These are phyloP conservation scores for Styphnolobium japonicum DNA, from an alignment of 306 rosid genomes.

Conservation along the genomic window DNA sequence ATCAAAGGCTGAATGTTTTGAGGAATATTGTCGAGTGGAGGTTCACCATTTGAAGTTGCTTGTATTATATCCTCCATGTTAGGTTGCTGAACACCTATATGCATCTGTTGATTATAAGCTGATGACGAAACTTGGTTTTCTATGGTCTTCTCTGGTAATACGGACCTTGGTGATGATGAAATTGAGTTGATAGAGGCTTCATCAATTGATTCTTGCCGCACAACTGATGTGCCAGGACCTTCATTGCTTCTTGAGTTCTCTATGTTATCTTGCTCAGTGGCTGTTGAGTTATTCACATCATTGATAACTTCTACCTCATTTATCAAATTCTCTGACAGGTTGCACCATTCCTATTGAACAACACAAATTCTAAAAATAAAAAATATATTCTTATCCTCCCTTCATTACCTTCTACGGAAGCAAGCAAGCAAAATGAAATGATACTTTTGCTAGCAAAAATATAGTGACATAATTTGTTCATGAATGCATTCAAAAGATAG, in stretches of 20 bases:
- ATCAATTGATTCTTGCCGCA: constrained; percentile 35
- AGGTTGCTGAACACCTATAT: constrained; percentile 3
- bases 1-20: not conserved
- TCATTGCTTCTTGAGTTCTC: constrained; percentile 32
- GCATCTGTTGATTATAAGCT: constrained; percentile 13
- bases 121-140: constrained; percentile 29
- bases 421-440: not conserved
- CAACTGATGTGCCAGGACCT: constrained; percentile 20
- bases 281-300: constrained; percentile 7
- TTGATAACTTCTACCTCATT: constrained; percentile 11
- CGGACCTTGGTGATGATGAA: constrained; percentile 50
- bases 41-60: constrained; percentile 26
- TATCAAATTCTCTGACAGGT: constrained; percentile 17
- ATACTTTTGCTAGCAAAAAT: not conserved
- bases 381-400: not conserved
- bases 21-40: not conserved
- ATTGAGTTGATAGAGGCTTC: constrained; percentile 25
- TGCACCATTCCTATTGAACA: constrained; percentile 35
- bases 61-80: constrained; percentile 3
- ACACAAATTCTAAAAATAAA: not conserved
- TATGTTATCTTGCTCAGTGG: not conserved
- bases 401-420: not conserved
- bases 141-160: constrained; percentile 20
- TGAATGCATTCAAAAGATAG: not conserved
- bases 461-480: not conserved